These are phyloP conservation scores for Leucoagaricus sp. DNA, from an alignment of 1,284 basidiomycete genomes.

Conservation along the genomic window DNA sequence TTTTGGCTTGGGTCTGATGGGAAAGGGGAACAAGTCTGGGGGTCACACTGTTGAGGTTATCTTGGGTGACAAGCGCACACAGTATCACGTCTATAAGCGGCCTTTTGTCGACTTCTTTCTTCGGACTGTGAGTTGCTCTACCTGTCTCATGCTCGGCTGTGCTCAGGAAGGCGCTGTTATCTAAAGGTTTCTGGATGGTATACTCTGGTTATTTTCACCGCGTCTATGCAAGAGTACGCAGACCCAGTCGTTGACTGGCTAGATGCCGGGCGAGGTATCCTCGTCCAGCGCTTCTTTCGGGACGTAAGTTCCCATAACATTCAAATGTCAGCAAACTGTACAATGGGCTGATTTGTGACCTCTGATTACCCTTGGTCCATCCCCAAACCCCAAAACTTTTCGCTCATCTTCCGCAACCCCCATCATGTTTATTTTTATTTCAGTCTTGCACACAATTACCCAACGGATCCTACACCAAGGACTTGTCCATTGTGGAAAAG, in stretches of 20 bases:
- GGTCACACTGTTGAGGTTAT: constrained; percentile 97
- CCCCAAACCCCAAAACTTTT: constrained; percentile 1
- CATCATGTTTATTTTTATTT: constrained; percentile 5
- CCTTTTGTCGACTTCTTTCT: constrained; percentile 97
- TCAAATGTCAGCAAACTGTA: constrained; percentile 1
- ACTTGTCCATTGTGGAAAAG: constrained; percentile 83
- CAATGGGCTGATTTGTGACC: neutral
- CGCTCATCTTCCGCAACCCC: constrained; percentile 1
- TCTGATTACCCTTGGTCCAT: constrained; percentile 5
- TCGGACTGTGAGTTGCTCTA: constrained; percentile 69
- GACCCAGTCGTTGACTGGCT: constrained; percentile 99
- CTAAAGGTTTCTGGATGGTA: constrained; percentile 95
- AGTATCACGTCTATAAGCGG: constrained; percentile 98
- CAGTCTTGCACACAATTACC: constrained; percentile 90
- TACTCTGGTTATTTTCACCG: constrained; percentile 98
- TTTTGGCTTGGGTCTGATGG: constrained; percentile 61
- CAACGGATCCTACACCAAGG: constrained; percentile 95
- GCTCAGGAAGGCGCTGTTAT: neutral
- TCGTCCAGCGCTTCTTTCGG: constrained; percentile 87
- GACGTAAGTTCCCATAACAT: constrained; percentile 59
- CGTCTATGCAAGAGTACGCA: constrained; percentile 98
- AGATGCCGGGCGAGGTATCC: constrained; percentile 90
- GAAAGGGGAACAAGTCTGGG: constrained; percentile 64
- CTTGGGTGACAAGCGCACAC: constrained; percentile 83
- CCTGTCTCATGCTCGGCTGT: constrained; percentile 11